A percentile compares a stretch with the other conserved stretches of the same genome.
These are phyloP conservation scores for Ogataea corticis DNA, from an alignment of 805 yeast genomes.

Conservation along the genomic window DNA sequence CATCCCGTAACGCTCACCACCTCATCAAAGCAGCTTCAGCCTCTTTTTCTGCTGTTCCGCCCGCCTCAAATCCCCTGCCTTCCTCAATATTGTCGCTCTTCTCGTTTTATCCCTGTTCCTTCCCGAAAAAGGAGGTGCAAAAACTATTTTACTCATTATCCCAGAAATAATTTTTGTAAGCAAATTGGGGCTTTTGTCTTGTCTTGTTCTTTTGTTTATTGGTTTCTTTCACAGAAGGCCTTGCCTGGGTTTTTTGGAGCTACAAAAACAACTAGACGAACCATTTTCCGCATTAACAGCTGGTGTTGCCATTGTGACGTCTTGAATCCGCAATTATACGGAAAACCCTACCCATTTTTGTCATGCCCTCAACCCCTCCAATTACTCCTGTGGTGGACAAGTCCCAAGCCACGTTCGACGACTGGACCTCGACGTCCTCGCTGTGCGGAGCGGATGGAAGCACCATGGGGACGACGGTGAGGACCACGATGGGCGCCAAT, in stretches of 20 bases:
- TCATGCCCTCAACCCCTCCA: conserved; percentile 19
- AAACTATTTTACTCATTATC: neutral
- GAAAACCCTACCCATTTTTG: neutral
- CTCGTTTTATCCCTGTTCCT: neutral
- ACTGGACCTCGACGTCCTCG: conserved; percentile 10
- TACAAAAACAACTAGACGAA: too few relatives aligned
- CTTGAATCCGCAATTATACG: neutral
- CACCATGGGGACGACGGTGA: conserved; percentile 1
- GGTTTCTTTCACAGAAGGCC: too few relatives aligned
- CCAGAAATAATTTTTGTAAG: neutral
- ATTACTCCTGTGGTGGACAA: conserved; percentile 16
- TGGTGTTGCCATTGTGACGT: too few relatives aligned
- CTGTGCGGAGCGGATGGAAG: neutral
- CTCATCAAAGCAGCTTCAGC: too few relatives aligned
- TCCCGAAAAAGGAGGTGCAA: neutral
- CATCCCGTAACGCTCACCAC: too few relatives aligned
- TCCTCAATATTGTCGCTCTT: too few relatives aligned
- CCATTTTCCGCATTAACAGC: too few relatives aligned
- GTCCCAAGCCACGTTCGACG: conserved; percentile 8
- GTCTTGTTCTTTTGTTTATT: neutral
- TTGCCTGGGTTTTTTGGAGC: too few relatives aligned
- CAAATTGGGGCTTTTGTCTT: neutral
- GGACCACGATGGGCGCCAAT: conserved; percentile 1
- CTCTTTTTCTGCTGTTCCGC: too few relatives aligned
- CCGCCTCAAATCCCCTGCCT: too few relatives aligned